Evolutionary conservation across 768 basidiomycete genomes (phyloP), one percentile per base, ranked within the genome.

Genomic region (Trametes sanguinea): DNA sequence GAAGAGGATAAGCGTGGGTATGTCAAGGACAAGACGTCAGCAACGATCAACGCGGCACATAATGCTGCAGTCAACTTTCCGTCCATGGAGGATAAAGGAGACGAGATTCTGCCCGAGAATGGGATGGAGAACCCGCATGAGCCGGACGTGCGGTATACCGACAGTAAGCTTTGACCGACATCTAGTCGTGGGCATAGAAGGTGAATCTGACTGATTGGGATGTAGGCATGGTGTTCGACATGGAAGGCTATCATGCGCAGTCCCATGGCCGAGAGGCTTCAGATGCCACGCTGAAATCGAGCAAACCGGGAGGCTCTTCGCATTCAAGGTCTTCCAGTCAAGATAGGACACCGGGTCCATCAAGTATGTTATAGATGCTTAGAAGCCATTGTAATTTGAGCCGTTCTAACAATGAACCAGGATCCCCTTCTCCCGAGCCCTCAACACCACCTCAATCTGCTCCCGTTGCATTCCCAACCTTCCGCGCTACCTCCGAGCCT

Each of bases 141-240:
- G 13, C 71, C 71, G 6, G 68, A 72, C 5, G 67, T 71, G 1
- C 77, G 85, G 51, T 92, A 92, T 65, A 83, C 83, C 35, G 76
- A 82, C 46, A 80, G 88, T 85, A 56, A 52, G 66, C 57, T 16
- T 14, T 6, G 35, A 37, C 58, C 14, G 4, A 13, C 46, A 7
- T 35, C n/a, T 11, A 7, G 35, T 9, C 6, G n/a, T 29, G 4
- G 17, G 6, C 44, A n/a, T 52, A 11, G 6, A 4, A 47, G 8
- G 14, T 37, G 5, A 32, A 8, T 35, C 32, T 55, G 33, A 27
- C 42, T 57, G 9, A 50, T 59, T 32, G 17, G 53, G 14, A 14
- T 37, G 7, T 63, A 92, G 92, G 88, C 65, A 80, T 95, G 51
- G 88, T 91, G 14, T 79, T 95, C 35, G 94, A 97, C 67, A 84